Conservation (phyloP, 768 basidiomycete genomes). For the Galerina marginata region DNA sequence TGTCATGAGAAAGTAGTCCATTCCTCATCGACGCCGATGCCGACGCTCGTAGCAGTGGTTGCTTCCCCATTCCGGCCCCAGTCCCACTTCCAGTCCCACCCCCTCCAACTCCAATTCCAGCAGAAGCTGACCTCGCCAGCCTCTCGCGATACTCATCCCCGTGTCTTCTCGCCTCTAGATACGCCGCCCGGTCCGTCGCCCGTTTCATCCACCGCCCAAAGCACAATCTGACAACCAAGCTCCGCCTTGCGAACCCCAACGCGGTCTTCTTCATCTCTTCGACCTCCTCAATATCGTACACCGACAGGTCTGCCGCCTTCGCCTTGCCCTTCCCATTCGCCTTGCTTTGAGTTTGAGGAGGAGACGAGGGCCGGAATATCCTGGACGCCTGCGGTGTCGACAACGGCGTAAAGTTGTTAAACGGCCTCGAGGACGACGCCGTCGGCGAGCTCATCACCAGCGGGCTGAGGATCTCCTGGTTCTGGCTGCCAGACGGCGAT, state of each 20-base stretch:
- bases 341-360: neutral
- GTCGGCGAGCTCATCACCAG: constrained; percentile 41
- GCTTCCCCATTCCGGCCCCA: constrained; percentile 1
- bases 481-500: constrained; percentile 17
- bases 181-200: constrained; percentile 52
- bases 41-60: constrained; percentile 12
- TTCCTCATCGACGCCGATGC: neutral
- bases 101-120: too few relatives aligned
- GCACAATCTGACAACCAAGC: constrained; percentile 43
- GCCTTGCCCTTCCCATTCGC: constrained; percentile 31
- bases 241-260: constrained; percentile 44
- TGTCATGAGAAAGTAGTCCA: constrained; percentile 24
- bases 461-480: constrained; percentile 49
- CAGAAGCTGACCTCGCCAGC: constrained; percentile 31
- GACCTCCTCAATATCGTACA: constrained; percentile 37
- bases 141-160: constrained; percentile 68
- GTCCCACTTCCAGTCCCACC: too few relatives aligned
- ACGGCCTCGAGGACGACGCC: constrained; percentile 30
- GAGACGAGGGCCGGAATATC: constrained; percentile 14
- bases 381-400: constrained; percentile 24
- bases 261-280: constrained; percentile 47
- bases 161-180: constrained; percentile 63
- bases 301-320: constrained; percentile 35
- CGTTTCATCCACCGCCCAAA: constrained; percentile 55
- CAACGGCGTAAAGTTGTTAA: constrained; percentile 34